Evolutionary conservation across 441 rosid genomes (phyloP).

Genomic region (Eruca vesicaria): DNA sequence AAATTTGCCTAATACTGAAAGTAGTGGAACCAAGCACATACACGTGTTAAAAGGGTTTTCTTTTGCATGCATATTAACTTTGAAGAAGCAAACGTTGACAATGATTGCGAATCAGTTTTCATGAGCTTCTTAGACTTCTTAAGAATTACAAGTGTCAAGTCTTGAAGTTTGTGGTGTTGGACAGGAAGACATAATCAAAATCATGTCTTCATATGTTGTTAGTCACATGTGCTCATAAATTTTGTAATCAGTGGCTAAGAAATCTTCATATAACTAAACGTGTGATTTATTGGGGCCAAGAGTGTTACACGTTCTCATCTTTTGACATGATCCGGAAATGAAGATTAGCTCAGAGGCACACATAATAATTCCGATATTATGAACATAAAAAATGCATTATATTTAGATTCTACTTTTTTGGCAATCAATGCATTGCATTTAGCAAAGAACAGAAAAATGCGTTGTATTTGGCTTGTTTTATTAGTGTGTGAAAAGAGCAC

Average conservation of each 20-base stretch:
- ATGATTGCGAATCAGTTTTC: neutral
- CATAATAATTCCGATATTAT: neutral
- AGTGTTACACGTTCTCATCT: neutral
- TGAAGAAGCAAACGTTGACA: neutral
- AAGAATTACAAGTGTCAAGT: neutral
- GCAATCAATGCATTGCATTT: neutral
- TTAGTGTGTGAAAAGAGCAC: neutral
- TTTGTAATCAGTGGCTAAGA: neutral
- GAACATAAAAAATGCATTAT: neutral
- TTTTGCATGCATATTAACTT: neutral
- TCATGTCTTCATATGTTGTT: neutral
- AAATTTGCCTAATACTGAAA: neutral
- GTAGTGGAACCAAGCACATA: neutral
- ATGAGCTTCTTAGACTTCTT: neutral
- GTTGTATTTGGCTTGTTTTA: constrained; percentile 1
- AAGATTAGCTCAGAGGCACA: neutral
- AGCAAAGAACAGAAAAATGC: neutral
- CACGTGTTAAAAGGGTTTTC: neutral
- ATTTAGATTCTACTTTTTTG: neutral
- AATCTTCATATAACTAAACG: neutral
- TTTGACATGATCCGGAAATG: neutral
- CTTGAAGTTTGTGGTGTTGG: neutral
- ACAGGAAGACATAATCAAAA: neutral
- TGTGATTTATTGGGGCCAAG: neutral
- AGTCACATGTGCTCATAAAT: neutral